Base-by-base conservation (phyloP, 2,329 filamentous ascomycete species). In the Tolypocladium nubicola region DNA sequence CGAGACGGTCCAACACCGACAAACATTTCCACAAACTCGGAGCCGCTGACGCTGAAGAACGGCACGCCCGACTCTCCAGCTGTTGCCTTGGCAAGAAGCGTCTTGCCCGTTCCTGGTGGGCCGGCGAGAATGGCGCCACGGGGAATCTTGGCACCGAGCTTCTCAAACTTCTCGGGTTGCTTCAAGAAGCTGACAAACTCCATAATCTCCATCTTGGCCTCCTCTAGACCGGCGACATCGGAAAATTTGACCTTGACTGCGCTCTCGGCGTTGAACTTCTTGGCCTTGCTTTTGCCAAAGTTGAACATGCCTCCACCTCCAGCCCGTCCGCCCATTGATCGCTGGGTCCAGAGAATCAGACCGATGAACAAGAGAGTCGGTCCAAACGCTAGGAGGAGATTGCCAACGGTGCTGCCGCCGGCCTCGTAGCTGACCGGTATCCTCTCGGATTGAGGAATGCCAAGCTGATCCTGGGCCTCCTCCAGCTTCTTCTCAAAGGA, bases 1-100 rank as follows among this genome's bases (percentile, higher is more conserved):
- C 94, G 85, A 37, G 93, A 97, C 23, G 94, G 90, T 73, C 94
- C 94, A 59, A 99, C 94, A 83, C 94, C 94, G 55, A 99, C 94
- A 70, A 99, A 99, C 93, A 99, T 99, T 76, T 99, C 94, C 38
- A 99, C 93, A 69, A 99, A 99, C 71, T 99, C 94, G 53, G 94
- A 99, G 70, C 94, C 94, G 72, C 91, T 97, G 66, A 99, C 94
- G 67, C 90, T 96, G 81, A 92, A 99, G 81, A 99, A 99, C 0
- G 94, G 94, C 38, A 99, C 94, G 49, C 89, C 88, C 33, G 94
- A 97, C 76, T 99, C 94, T 70, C 94, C 94, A 54, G 94, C 94
- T 11, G 94, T 99, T 16, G 94, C 94, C 77, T 99, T 99, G 61
- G 94, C 94, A 52, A 99, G 83, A 60, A 99, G 77, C 2, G 94